A percentile compares a stretch with the other conserved stretches of the same genome.
Conservation (phyloP, 1,139 yeast genomes). For the Candida glucosophila region DNA sequence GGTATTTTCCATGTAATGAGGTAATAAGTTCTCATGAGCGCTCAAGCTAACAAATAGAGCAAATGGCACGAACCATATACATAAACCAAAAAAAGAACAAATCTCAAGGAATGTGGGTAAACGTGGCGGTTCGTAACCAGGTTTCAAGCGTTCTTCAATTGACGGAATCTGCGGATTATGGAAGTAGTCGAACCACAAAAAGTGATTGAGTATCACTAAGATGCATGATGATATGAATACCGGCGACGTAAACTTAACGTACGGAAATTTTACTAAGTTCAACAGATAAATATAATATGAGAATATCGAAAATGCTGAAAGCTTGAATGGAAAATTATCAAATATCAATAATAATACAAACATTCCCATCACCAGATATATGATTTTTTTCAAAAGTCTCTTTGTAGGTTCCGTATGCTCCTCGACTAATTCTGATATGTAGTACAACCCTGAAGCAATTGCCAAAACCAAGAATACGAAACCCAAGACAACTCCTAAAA, state of each 20-base stretch:
- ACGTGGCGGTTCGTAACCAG: conserved; percentile 55
- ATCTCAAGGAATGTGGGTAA: conserved; percentile 82
- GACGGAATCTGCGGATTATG: conserved; percentile 58
- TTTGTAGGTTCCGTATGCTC: conserved; percentile 86
- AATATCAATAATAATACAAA: conserved; percentile 52
- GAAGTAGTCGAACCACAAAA: conserved; percentile 84
- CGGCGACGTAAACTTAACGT: conserved; percentile 66
- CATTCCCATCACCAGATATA: conserved; percentile 47
- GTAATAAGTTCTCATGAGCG: conserved; percentile 86
- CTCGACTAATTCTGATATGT: conserved; percentile 88
- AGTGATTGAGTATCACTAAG: conserved; percentile 73
- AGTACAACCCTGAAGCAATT: conserved; percentile 82
- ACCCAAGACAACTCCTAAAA: conserved; percentile 66
- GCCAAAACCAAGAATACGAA: conserved; percentile 54
- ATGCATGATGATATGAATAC: conserved; percentile 63
- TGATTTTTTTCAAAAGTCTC: conserved; percentile 52
- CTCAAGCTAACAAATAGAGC: conserved; percentile 85
- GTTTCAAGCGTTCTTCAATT: conserved; percentile 45
- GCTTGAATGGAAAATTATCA: conserved; percentile 71
- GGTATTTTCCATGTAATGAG: conserved; percentile 40
- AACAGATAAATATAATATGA: conserved; percentile 69
- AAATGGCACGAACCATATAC: conserved; percentile 93
- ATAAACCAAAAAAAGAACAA: conserved; percentile 86
- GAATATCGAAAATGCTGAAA: conserved; percentile 55
- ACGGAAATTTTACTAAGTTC: conserved; percentile 76